Evolutionary conservation across 2,329 filamentous ascomycete species (phyloP).

Genomic region (Scedosporium boydii): DNA sequence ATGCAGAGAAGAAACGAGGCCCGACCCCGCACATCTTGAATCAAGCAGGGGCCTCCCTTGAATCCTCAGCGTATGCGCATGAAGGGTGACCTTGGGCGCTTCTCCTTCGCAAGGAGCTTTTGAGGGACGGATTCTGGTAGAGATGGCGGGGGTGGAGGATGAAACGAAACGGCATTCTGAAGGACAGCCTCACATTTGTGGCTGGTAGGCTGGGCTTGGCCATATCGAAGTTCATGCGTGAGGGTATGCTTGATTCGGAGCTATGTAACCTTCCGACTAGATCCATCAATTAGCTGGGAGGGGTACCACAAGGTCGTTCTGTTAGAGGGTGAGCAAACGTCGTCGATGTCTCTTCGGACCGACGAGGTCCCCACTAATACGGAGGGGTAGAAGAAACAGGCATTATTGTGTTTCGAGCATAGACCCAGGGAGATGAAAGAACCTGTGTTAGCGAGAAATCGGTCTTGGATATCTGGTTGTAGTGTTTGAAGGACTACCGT

Average conservation of each 20-base stretch:
- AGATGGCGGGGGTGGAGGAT: neutral
- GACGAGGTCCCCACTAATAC: neutral
- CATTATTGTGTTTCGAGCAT: neutral
- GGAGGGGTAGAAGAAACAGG: neutral
- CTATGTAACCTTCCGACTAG: neutral
- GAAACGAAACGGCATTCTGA: neutral
- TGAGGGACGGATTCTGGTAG: neutral
- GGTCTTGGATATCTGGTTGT: neutral
- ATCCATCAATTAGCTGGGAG: neutral
- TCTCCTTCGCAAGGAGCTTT: too few species aligned
- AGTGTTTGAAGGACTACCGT: neutral
- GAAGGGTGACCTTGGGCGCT: neutral
- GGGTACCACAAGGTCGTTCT: neutral
- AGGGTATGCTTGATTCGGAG: neutral
- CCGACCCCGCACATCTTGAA: neutral
- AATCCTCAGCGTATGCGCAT: neutral
- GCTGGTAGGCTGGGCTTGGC: neutral
- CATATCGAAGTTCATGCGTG: neutral
- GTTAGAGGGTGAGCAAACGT: too few species aligned
- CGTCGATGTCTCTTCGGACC: neutral
- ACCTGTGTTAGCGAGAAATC: neutral
- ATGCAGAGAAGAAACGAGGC: neutral
- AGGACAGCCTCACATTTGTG: neutral
- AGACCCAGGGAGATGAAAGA: neutral
- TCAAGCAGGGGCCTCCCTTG: neutral